phyloP scores from a whole-genome alignment of 108 stramenopile genomes.

The Pseudonitzschia multiseries region DNA sequence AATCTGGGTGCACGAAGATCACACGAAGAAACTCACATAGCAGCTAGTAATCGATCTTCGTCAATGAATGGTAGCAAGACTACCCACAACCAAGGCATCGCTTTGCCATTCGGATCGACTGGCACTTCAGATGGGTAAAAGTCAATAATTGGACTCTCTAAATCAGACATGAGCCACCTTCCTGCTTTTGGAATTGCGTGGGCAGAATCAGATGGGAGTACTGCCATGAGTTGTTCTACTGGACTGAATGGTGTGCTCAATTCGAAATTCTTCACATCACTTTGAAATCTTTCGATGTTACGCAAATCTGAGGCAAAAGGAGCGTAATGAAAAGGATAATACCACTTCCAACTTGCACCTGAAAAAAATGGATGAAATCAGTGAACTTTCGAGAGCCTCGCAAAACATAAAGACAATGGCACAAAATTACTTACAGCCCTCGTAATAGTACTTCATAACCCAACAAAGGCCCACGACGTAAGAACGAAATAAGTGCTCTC shows the following conservation, averaged over 20 bases:
- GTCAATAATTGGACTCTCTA: conserved; percentile 94
- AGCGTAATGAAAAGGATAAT: conserved; percentile 97
- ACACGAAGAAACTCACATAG: conserved; percentile 50
- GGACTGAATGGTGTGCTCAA: conserved; percentile 92
- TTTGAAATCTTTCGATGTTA: conserved; percentile 89
- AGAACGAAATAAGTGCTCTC: conserved; percentile 86
- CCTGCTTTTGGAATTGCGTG: conserved; percentile 93
- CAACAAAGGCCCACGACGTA: conserved; percentile 98
- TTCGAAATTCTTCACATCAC: conserved; percentile 77
- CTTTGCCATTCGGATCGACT: conserved; percentile 98
- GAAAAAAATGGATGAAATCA: conserved; percentile 2
- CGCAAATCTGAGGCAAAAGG: conserved; percentile 97
- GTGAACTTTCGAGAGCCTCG: background rate
- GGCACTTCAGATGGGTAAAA: conserved; percentile 94
- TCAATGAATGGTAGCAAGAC: conserved; percentile 98
- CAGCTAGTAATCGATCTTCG: conserved; percentile 86
- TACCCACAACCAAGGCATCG: conserved; percentile 99
- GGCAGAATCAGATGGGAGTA: conserved; percentile 92
- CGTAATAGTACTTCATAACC: conserved; percentile 99
- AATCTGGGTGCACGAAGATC: background rate
- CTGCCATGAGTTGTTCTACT: conserved; percentile 97
- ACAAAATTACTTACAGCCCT: conserved; percentile 57
- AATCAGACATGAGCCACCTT: conserved; percentile 88
- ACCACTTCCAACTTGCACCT: conserved; percentile 95
- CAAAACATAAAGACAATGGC: background rate